These are phyloP conservation scores for Pythium phragmiticola DNA, from an alignment of 352 stramenopile genomes.

Conservation along the genomic window DNA sequence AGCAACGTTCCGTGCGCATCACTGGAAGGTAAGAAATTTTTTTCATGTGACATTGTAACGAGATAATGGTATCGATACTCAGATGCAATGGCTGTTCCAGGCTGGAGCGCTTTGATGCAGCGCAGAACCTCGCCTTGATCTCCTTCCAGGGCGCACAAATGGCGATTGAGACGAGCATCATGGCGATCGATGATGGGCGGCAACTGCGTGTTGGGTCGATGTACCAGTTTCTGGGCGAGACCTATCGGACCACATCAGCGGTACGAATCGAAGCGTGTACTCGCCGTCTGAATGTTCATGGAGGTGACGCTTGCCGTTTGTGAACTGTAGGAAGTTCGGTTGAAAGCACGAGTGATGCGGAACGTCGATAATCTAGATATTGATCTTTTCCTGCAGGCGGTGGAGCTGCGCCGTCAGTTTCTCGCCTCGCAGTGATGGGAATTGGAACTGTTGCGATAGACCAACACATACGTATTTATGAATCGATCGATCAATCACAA, in stretches of 20 bases:
- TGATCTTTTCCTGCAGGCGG: conserved; percentile 68
- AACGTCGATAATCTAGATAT: conserved; percentile 85
- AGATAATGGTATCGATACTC: not conserved
- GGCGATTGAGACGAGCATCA: conserved; percentile 62
- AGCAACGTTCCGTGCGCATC: conserved; percentile 76
- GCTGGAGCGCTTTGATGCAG: conserved; percentile 65
- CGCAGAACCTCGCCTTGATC: conserved; percentile 39
- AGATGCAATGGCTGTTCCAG: conserved; percentile 15
- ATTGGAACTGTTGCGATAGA: not conserved
- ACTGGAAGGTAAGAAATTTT: conserved; percentile 54
- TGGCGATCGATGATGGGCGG: conserved; percentile 43
- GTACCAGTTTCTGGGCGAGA: conserved; percentile 86
- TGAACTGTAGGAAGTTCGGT: conserved; percentile 37
- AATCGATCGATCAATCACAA: conserved; percentile 34
- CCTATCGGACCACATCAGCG: conserved; percentile 34
- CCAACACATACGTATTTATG: conserved; percentile 3
- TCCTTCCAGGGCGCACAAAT: conserved; percentile 69
- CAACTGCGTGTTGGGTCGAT: conserved; percentile 67
- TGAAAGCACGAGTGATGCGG: conserved; percentile 65
- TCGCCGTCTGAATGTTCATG: not conserved
- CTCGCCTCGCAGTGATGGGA: conserved; percentile 39
- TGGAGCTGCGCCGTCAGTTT: conserved; percentile 76
- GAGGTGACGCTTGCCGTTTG: not conserved
- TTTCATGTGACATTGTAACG: not conserved
- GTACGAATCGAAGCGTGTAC: conserved; percentile 17